Percentiles rank a stretch among this genome's conserved stretches.
These are phyloP conservation scores for Neurospora sp. DNA, from an alignment of 2,329 filamentous ascomycete genomes.

Conservation along the genomic window DNA sequence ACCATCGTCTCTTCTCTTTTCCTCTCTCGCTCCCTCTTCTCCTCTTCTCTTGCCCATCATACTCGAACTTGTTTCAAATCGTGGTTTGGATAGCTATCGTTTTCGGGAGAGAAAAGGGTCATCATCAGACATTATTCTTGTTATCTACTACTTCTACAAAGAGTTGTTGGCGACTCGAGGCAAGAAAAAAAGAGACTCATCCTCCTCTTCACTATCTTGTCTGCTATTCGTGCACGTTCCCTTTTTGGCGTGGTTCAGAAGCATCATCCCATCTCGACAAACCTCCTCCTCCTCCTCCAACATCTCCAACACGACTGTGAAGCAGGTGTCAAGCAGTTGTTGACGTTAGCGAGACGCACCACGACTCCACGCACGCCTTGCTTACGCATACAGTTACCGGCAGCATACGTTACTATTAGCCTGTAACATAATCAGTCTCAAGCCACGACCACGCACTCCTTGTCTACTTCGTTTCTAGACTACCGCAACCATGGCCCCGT, in stretches of 20 bases:
- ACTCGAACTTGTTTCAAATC: background rate
- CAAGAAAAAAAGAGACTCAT: background rate
- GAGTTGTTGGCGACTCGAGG: background rate
- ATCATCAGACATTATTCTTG: background rate
- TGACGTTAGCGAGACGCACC: background rate
- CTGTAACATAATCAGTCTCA: slow-evolving; percentile 7
- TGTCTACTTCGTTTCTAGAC: background rate
- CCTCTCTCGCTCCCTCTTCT: background rate
- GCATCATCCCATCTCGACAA: background rate
- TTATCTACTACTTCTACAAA: background rate
- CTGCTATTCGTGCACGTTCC: background rate
- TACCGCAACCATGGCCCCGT: slow-evolving; percentile 54
- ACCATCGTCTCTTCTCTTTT: slow-evolving; percentile 5
- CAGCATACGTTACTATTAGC: background rate
- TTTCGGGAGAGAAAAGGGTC: background rate
- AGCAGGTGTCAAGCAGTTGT: background rate
- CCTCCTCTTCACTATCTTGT: background rate
- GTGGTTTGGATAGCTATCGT: background rate
- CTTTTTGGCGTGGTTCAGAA: background rate
- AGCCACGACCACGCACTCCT: slow-evolving; percentile 1
- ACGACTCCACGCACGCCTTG: background rate
- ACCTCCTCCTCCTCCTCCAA: background rate
- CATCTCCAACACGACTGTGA: background rate
- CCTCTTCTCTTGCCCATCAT: background rate
- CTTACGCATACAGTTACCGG: background rate